Evolutionary conservation across 257 asterid species (phyloP).

Genomic region (Cruciata laevipes): DNA sequence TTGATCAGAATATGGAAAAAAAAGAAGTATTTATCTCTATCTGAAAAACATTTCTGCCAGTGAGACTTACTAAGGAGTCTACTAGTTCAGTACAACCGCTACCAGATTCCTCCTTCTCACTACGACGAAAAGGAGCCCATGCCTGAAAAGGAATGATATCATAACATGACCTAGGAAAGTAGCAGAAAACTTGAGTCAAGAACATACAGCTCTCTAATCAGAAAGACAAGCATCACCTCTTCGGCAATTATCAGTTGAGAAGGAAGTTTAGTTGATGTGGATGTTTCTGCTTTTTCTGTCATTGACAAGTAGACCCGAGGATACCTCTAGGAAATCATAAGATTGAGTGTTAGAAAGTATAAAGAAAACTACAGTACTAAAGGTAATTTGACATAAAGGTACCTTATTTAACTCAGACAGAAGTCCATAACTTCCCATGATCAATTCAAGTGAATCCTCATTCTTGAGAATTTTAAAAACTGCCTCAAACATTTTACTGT

Average conservation of each 20-base stretch:
- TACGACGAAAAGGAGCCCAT: constrained; percentile 67
- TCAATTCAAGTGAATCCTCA: constrained; percentile 59
- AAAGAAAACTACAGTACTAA: background rate
- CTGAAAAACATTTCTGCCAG: background rate
- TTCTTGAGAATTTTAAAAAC: constrained; percentile 63
- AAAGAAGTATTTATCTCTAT: background rate
- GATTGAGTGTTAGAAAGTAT: constrained; percentile 9
- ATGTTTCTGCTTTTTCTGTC: constrained; percentile 38
- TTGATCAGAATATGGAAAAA: background rate
- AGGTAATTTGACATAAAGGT: constrained; percentile 9
- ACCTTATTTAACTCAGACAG: constrained; percentile 73
- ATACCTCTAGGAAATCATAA: constrained; percentile 42
- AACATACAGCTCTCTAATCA: constrained; percentile 14
- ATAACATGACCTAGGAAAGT: constrained; percentile 9
- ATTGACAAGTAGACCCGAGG: constrained; percentile 46
- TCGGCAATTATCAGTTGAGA: constrained; percentile 36
- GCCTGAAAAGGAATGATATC: constrained; percentile 45
- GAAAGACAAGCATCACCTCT: constrained; percentile 49
- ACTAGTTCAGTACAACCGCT: constrained; percentile 34
- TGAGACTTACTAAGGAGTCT: constrained; percentile 52
- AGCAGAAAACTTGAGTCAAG: background rate
- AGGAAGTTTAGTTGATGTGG: constrained; percentile 28
- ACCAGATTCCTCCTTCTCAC: constrained; percentile 33
- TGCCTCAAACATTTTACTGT: constrained; percentile 73
- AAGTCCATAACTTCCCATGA: constrained; percentile 68